These are phyloP conservation scores for Zychaea mexicana DNA, from an alignment of 371 early-diverging fungal species.

Conservation along the genomic window DNA sequence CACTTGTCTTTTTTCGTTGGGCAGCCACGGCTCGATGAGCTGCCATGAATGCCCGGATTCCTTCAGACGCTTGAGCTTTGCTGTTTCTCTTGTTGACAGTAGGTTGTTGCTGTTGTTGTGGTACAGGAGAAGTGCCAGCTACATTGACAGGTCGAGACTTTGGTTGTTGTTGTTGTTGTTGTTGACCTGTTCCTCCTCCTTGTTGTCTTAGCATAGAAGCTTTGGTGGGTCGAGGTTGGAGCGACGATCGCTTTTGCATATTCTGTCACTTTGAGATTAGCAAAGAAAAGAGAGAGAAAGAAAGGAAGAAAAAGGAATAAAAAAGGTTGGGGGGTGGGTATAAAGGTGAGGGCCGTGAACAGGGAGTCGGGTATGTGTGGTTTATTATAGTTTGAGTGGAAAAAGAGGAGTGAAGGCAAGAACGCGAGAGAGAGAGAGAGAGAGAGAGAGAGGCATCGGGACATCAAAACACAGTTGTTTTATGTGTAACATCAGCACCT, in stretches of 20 bases:
- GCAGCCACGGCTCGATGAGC: slow-evolving; percentile 38
- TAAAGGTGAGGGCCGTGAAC: too few species aligned
- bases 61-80: slow-evolving; percentile 29
- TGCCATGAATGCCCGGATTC: slow-evolving; percentile 50
- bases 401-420: too few species aligned
- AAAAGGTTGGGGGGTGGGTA: too few species aligned
- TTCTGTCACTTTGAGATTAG: neutral
- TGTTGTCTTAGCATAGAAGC: slow-evolving; percentile 34
- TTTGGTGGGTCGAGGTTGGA: slow-evolving; percentile 23
- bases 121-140: slow-evolving; percentile 7
- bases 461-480: too few species aligned
- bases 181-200: slow-evolving; percentile 8
- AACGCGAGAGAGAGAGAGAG: too few species aligned
- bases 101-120: neutral
- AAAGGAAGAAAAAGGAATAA: neutral
- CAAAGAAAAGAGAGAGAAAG: neutral
- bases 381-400: too few species aligned
- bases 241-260: slow-evolving; percentile 5
- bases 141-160: neutral
- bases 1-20: slow-evolving; percentile 9
- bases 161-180: neutral
- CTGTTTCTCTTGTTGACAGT: neutral
- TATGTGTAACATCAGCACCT: too few species aligned
- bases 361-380: too few species aligned
- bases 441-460: too few species aligned